Evolutionary conservation across 148 eudicot species (phyloP), one percentile per base, ranked within the genome.

Genomic region (Rhododendron simsii): DNA sequence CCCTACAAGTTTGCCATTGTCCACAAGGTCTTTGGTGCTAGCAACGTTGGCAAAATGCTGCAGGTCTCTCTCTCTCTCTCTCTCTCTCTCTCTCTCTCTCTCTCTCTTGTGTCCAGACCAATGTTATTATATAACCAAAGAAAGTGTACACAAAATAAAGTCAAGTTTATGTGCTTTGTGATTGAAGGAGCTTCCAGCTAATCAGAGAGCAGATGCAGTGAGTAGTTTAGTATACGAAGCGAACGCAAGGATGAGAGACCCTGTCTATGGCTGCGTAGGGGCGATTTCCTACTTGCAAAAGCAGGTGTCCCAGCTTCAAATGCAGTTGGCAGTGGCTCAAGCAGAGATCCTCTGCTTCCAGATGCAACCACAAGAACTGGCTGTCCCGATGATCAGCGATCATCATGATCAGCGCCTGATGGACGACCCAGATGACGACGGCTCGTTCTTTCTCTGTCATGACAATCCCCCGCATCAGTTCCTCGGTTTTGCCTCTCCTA

Each of bases 241-340:
- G 0, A 85, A 82, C 37, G 89, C 91, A 1, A 87, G 91, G 30
- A 63, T 89, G 59, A 80, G 87, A 80, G 91, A 89, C 79, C 91
- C 91, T 13, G 91, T 89, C 3, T 89, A 87, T 37, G 91, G 91
- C 1, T 89, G 91, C 26, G 91, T 87, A 0, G 91, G 86, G 13
- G 84, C 87, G 3, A 89, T 89, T 67, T 81, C 91, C 4, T 87
- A 80, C 57, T 83, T 89, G 37, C 87, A 87, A 63, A 86, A 87
- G 33, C 91, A 89, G 47, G 80, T 89, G 7, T 80, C 86, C 23
- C 78, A 59, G 41, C 87, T 89, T 1, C 87, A 89, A 79, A 41
- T 83, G 80, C 86, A 89, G 69, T 74, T 89, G 26, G 91, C 89
- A 5, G 26, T 87, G 45, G 91, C 89, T 4, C 84, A 89, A 45